Conservation (phyloP, 176 grass and related monocot genomes). For the Areca catechu region DNA sequence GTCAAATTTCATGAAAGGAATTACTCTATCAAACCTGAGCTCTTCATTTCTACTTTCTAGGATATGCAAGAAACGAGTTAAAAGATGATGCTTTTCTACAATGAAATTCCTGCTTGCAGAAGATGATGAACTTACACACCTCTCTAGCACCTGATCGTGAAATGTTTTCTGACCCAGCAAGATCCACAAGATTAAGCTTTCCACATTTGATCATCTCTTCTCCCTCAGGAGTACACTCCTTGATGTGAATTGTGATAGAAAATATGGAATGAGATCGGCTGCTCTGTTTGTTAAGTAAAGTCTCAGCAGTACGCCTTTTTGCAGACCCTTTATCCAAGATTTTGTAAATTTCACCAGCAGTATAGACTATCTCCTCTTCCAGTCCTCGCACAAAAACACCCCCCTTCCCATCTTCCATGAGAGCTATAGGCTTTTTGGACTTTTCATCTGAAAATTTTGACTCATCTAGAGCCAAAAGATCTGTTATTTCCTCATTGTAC, state of each 20-base stretch:
- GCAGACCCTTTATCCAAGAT: no score
- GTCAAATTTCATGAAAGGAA: background rate
- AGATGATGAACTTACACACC: slow-evolving; percentile 46
- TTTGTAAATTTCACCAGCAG: no score
- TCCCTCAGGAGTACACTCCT: slow-evolving; percentile 86
- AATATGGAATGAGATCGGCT: no score
- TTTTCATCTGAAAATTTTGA: slow-evolving; percentile 88
- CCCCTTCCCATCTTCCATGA: slow-evolving; percentile 99
- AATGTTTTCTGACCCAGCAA: slow-evolving; percentile 99
- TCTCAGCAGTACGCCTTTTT: no score
- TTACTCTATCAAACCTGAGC: background rate
- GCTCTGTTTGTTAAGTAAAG: no score
- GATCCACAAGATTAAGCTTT: slow-evolving; percentile 99
- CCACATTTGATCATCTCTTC: slow-evolving; percentile 99
- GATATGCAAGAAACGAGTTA: no score
- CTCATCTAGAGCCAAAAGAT: slow-evolving; percentile 80
- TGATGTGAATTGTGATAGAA: slow-evolving; percentile 99
- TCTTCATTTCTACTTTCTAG: no score
- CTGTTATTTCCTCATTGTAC: slow-evolving; percentile 96
- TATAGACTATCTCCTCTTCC: no score
- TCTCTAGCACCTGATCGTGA: slow-evolving; percentile 98
- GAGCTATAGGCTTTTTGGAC: slow-evolving; percentile 91
- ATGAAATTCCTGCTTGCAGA: background rate
- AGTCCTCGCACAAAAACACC: slow-evolving; percentile 95
- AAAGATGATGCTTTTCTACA: no score